These are phyloP conservation scores for Scheffersomyces coipomensis DNA, from an alignment of 805 yeast species.

Conservation along the genomic window DNA sequence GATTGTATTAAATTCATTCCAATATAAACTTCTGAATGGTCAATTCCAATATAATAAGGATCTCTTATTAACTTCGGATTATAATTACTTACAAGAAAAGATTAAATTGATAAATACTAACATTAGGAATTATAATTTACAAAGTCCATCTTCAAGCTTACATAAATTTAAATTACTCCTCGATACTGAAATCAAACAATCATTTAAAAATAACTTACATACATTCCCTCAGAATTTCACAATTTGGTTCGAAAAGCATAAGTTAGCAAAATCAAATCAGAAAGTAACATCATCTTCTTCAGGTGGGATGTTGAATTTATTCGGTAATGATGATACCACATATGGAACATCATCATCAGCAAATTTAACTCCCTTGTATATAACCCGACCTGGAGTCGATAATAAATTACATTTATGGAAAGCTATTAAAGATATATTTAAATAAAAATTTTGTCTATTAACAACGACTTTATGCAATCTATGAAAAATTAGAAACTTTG, in stretches of 20 bases:
- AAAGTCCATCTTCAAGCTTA: constrained; percentile 33
- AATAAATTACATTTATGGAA: constrained; percentile 25
- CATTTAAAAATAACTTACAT: constrained; percentile 13
- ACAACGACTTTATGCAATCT: no score
- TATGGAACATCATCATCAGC: not conserved
- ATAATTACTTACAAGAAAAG: constrained; percentile 19
- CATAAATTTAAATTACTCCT: constrained; percentile 36
- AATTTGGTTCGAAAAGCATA: constrained; percentile 15
- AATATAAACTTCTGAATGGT: not conserved
- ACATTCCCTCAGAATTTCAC: constrained; percentile 11
- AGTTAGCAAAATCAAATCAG: constrained; percentile 1
- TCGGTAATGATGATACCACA: not conserved
- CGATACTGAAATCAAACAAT: constrained; percentile 23
- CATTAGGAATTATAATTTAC: constrained; percentile 36
- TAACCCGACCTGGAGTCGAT: constrained; percentile 5
- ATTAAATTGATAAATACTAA: constrained; percentile 18
- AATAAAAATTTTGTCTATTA: constrained; percentile 5
- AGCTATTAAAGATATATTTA: constrained; percentile 27
- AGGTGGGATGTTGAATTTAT: constrained; percentile 4
- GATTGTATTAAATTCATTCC: constrained; percentile 3
- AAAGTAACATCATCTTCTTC: not conserved
- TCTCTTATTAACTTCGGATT: constrained; percentile 2
- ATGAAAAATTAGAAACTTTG: not conserved
- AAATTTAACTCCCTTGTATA: not conserved
- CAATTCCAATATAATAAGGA: not conserved